phyloP scores from a whole-genome alignment of 805 yeast genomes.

The Cyberlindnera galapagoensis region DNA sequence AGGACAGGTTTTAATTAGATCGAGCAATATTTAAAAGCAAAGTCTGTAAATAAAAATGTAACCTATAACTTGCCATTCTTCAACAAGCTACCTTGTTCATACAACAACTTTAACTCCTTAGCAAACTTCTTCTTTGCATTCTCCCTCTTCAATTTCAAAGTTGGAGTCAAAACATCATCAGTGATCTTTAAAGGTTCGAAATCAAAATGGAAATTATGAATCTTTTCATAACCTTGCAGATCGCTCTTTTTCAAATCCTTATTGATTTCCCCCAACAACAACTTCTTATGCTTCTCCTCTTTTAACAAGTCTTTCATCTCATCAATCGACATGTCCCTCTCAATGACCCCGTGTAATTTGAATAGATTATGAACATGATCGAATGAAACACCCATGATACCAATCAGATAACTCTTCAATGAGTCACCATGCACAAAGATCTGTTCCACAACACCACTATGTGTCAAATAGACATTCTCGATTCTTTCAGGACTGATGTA shows the following conservation, averaged over 20 bases:
- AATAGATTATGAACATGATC: slow-evolving; percentile 21
- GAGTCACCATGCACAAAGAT: slow-evolving; percentile 62
- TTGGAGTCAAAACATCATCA: slow-evolving; percentile 63
- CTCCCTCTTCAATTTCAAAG: slow-evolving; percentile 49
- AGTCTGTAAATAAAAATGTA: not conserved
- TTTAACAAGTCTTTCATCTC: slow-evolving; percentile 12
- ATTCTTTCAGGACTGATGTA: slow-evolving; percentile 73
- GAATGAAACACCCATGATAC: slow-evolving; percentile 54
- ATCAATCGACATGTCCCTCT: slow-evolving; percentile 7
- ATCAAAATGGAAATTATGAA: slow-evolving; percentile 47
- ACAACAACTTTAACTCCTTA: slow-evolving; percentile 35
- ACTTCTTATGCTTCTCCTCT: slow-evolving; percentile 16
- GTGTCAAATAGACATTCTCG: slow-evolving; percentile 56
- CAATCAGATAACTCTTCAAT: slow-evolving; percentile 48
- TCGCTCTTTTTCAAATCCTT: slow-evolving; percentile 22
- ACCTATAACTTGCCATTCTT: slow-evolving; percentile 18
- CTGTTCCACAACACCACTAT: slow-evolving; percentile 47
- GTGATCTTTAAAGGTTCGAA: slow-evolving; percentile 56
- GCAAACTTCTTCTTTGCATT: slow-evolving; percentile 41
- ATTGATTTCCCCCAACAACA: slow-evolving; percentile 17
- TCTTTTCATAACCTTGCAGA: slow-evolving; percentile 56
- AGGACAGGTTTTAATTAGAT: too few relatives aligned
- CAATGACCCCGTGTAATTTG: slow-evolving; percentile 10
- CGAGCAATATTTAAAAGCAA: not conserved
- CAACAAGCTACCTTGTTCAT: slow-evolving; percentile 42